phyloP scores from a whole-genome alignment of 2,329 filamentous ascomycete species.

The Pleochaeta shiraiana region DNA sequence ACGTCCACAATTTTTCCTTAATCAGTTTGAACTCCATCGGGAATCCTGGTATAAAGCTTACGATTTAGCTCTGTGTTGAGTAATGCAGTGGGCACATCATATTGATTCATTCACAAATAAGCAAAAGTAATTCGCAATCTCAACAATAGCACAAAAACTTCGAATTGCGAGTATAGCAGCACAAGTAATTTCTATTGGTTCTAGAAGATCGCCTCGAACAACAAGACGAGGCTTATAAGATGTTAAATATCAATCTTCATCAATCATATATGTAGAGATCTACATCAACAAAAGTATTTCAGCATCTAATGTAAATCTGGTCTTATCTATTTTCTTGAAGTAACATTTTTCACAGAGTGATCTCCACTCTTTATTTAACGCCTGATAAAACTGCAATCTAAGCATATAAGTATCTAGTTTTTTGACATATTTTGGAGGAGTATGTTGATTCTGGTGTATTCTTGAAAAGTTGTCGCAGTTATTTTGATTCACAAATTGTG shows the following conservation, averaged over 20 bases:
- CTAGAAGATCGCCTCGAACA: not conserved
- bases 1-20: not conserved
- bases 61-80: not conserved
- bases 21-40: not conserved
- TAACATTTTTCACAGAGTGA: too few relatives aligned
- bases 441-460: too few relatives aligned
- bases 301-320: too few relatives aligned
- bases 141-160: not conserved
- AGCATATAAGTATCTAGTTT: too few relatives aligned
- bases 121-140: not conserved
- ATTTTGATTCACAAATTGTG: too few relatives aligned
- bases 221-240: not conserved
- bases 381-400: too few relatives aligned
- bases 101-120: not conserved
- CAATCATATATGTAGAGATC: not conserved
- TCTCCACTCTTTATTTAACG: too few relatives aligned
- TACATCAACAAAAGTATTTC: too few relatives aligned
- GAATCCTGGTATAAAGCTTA: not conserved
- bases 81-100: conserved; percentile 1
- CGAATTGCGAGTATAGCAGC: not conserved
- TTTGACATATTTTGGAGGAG: too few relatives aligned
- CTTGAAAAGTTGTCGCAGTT: too few relatives aligned
- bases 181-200: not conserved
- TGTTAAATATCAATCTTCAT: not conserved
- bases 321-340: too few relatives aligned